Evolutionary conservation across 1,284 basidiomycete species (phyloP).

Genomic region (Paramarasmius palmivorus): DNA sequence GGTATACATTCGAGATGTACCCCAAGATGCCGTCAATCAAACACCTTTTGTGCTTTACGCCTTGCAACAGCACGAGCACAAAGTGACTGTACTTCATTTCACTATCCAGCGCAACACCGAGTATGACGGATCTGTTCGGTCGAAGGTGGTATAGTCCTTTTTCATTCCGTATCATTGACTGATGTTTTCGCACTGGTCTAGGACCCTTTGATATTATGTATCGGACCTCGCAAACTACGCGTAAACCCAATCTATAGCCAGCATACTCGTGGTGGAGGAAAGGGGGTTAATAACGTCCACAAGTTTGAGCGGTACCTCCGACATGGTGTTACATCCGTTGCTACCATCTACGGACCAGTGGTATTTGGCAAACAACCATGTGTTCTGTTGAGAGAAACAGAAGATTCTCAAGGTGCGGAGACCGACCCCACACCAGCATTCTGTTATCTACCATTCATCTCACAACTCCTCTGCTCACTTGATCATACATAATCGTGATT

Average conservation of each 20-base stretch:
- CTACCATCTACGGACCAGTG: conserved; percentile 88
- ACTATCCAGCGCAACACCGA: conserved; percentile 95
- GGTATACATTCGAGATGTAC: conserved; percentile 72
- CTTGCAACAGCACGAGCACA: conserved; percentile 94
- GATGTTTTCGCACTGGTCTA: conserved; percentile 28
- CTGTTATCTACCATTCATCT: neutral
- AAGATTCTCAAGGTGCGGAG: conserved; percentile 59
- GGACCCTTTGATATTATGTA: conserved; percentile 88
- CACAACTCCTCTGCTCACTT: neutral
- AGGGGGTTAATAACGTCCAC: conserved; percentile 94
- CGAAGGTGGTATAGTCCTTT: conserved; percentile 73
- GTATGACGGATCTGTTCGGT: conserved; percentile 84
- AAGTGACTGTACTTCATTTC: conserved; percentile 92
- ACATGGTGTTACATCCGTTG: conserved; percentile 79
- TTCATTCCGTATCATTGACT: neutral
- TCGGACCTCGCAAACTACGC: conserved; percentile 84
- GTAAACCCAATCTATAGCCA: conserved; percentile 93
- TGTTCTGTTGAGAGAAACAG: conserved; percentile 69
- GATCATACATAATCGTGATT: neutral
- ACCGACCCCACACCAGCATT: conserved; percentile 2
- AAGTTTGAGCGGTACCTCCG: conserved; percentile 95
- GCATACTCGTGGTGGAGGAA: conserved; percentile 86
- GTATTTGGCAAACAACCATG: conserved; percentile 87
- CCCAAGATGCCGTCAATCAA: conserved; percentile 46
- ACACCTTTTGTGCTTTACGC: conserved; percentile 79